Evolutionary conservation across 148 eudicot genomes (phyloP).

Genomic region (Limonium bicolor): DNA sequence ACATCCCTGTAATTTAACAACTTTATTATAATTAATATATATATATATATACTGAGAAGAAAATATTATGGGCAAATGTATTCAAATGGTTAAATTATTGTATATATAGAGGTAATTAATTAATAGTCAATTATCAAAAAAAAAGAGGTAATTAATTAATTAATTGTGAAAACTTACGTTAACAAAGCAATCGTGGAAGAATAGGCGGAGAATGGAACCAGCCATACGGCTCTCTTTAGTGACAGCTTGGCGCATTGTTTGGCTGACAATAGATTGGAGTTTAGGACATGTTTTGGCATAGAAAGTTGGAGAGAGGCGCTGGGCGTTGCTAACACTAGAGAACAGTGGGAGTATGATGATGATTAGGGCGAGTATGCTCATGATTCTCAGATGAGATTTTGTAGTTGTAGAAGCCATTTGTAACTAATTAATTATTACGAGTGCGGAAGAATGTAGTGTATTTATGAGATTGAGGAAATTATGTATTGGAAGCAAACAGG

Average conservation of each 20-base stretch:
- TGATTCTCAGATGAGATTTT: background rate
- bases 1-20: constrained; percentile 19
- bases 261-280: constrained; percentile 9
- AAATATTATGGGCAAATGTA: background rate
- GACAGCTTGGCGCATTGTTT: constrained; percentile 16
- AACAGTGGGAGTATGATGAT: background rate
- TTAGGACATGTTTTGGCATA: constrained; percentile 20
- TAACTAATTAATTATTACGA: background rate
- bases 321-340: constrained; percentile 6
- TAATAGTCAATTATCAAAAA: background rate
- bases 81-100: background rate
- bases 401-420: constrained; percentile 4
- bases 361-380: background rate
- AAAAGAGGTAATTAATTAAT: background rate
- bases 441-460: too few species aligned
- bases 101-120: background rate
- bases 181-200: constrained; percentile 27
- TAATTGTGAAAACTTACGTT: constrained; percentile 6
- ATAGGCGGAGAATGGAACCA: constrained; percentile 21
- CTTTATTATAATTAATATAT: background rate
- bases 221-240: constrained; percentile 15
- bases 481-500: too few species aligned
- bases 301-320: constrained; percentile 13
- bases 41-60: background rate
- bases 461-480: too few species aligned